Base-by-base conservation (phyloP, 495 filamentous ascomycete genomes). In the Xylaria curta region DNA sequence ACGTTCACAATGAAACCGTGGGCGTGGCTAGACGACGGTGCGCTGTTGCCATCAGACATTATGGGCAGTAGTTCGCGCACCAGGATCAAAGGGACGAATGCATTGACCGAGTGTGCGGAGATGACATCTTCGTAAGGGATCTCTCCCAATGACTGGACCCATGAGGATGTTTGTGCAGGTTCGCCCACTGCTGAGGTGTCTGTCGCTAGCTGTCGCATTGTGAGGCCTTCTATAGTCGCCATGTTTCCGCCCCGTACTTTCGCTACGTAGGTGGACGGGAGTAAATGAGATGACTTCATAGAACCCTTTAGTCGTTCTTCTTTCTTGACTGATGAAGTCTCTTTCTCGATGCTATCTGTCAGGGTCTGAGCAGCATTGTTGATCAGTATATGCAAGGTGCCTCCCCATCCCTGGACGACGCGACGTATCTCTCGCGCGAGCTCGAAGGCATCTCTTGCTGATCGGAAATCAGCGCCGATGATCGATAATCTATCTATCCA, bases 61-160 rank as follows among this genome's bases (percentile, higher is more conserved):
- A 81, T 26, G 1, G 83, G 82, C 1, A 87, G 80, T 0, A 87
- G 76, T 70, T 86, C 84, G 13, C 82, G 82, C 36, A 81, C 81
- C 0, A 86, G 77, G 51, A 87, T 84, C 0, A 86, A 74, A 2
- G 85, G 84, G 4, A 84, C 84, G 66, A 85, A 84, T 6, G 83
- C 78, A 73, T 87, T 86, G 67, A 85, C 78, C 7, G 80, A 79
- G 63, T 84, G 83, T 3, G 83, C 82, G 54, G 78, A 82, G 66
- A 86, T 82, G 69, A 87, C 73, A 69, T 86, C 85, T 71, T 85
- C 83, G 76, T 87, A 86, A 1, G 85, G 85, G 26, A 87, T 85
- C 59, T 87, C 78, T 17, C 69, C 33, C 21, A 85, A 60, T 4
- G 75, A 74, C 67, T 85, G 85, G n/a, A 82, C 76, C 85, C 84